These are phyloP conservation scores for Fraxinus ornus DNA, from an alignment of 305 asterid genomes.

Conservation along the genomic window DNA sequence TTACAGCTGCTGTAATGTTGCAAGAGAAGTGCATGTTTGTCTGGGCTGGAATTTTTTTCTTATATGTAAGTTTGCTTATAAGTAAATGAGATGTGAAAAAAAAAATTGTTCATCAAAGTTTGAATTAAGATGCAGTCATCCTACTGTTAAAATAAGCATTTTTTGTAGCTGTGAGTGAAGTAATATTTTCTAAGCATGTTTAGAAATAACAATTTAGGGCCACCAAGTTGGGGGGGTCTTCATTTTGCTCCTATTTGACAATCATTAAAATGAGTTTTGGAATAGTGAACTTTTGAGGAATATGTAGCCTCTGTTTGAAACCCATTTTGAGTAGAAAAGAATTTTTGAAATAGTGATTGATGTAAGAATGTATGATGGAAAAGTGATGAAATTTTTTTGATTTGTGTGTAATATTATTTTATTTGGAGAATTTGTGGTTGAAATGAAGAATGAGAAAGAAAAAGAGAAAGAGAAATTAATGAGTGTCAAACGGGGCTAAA, in stretches of 20 bases:
- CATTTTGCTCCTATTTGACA: background rate
- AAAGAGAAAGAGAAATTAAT: no score
- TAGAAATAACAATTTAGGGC: background rate
- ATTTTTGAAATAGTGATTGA: no score
- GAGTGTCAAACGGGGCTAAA: no score
- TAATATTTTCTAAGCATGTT: background rate
- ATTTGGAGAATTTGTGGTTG: no score
- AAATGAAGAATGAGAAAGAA: no score
- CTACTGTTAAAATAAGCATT: background rate
- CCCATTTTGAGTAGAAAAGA: no score
- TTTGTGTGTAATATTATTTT: no score
- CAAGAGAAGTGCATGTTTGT: background rate
- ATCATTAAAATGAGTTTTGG: background rate
- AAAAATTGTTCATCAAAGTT: background rate
- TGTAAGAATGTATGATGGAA: no score
- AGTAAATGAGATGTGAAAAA: background rate
- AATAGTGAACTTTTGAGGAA: background rate
- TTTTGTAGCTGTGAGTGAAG: background rate
- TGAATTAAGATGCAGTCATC: background rate
- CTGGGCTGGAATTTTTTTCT: background rate
- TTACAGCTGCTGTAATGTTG: background rate
- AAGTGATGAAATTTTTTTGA: no score
- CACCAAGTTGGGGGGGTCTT: background rate
- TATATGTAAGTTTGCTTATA: background rate
- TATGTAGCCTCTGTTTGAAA: no score